A percentile compares a stretch with the other conserved stretches of the same genome.
Conservation (phyloP, 1,284 basidiomycete species). For the Leccinum fuscescens region DNA sequence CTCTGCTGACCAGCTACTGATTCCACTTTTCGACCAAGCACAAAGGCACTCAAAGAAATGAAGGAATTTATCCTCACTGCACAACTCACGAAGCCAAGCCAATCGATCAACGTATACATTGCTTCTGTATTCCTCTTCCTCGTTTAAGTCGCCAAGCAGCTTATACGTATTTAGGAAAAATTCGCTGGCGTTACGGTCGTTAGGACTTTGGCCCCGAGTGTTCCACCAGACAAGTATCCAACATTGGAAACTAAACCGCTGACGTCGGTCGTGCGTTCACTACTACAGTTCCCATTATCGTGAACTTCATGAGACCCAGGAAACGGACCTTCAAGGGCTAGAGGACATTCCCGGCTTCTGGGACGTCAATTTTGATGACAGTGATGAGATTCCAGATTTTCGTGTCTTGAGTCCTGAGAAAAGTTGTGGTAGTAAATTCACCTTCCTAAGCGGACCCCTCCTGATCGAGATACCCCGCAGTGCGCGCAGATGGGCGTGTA, state of each 20-base stretch:
- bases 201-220: slow-evolving; percentile 53
- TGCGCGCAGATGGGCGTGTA: slow-evolving; percentile 2
- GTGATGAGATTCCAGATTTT: slow-evolving; percentile 12
- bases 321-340: slow-evolving; percentile 59
- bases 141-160: neutral
- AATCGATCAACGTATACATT: slow-evolving; percentile 60
- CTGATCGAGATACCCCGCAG: neutral
- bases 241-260: slow-evolving; percentile 68
- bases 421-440: slow-evolving; percentile 10
- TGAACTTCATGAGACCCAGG: slow-evolving; percentile 39
- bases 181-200: slow-evolving; percentile 60
- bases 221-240: slow-evolving; percentile 58
- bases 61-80: slow-evolving; percentile 60
- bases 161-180: slow-evolving; percentile 53
- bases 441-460: neutral
- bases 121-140: slow-evolving; percentile 49
- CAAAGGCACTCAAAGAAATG: slow-evolving; percentile 54
- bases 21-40: slow-evolving; percentile 42
- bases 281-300: neutral
- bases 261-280: slow-evolving; percentile 46
- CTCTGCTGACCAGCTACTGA: slow-evolving; percentile 11
- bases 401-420: slow-evolving; percentile 7
- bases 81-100: slow-evolving; percentile 69
- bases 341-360: slow-evolving; percentile 67
- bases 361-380: slow-evolving; percentile 48